These are phyloP conservation scores for Tetrapisispora arboricola DNA, from an alignment of 805 yeast species.

Conservation along the genomic window DNA sequence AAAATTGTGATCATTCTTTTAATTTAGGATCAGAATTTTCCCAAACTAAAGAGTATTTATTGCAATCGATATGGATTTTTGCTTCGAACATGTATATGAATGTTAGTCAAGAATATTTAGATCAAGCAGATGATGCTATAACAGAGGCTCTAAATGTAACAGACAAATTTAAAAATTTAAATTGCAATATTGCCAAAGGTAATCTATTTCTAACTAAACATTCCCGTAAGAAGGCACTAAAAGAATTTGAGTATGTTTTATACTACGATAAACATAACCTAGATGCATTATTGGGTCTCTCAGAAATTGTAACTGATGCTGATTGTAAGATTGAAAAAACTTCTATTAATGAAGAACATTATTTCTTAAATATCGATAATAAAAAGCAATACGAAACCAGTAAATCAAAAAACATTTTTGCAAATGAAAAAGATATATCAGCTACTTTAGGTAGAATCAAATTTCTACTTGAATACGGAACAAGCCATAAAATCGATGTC, in stretches of 20 bases:
- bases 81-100: conserved; percentile 54
- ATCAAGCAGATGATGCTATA: conserved; percentile 62
- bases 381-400: not conserved
- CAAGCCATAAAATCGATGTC: conserved; percentile 33
- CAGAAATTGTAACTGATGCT: conserved; percentile 35
- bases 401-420: conserved; percentile 28
- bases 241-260: conserved; percentile 55
- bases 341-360: not conserved
- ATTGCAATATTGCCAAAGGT: conserved; percentile 20
- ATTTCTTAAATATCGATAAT: not conserved
- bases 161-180: conserved; percentile 30
- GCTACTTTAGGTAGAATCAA: conserved; percentile 52
- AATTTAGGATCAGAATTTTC: conserved; percentile 11
- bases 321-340: conserved; percentile 16
- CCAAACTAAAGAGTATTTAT: conserved; percentile 29
- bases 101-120: conserved; percentile 32
- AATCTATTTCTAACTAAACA: conserved; percentile 31
- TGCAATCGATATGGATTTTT: conserved; percentile 68
- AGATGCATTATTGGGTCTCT: conserved; percentile 45
- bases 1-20: conserved; percentile 3
- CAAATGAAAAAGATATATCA: conserved; percentile 43
- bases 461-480: conserved; percentile 30
- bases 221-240: conserved; percentile 38
- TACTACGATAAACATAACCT: conserved; percentile 40
- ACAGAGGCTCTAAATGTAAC: conserved; percentile 58